Evolutionary conservation across 257 asterid species (phyloP).

Genomic region (Penstemon newberryi): DNA sequence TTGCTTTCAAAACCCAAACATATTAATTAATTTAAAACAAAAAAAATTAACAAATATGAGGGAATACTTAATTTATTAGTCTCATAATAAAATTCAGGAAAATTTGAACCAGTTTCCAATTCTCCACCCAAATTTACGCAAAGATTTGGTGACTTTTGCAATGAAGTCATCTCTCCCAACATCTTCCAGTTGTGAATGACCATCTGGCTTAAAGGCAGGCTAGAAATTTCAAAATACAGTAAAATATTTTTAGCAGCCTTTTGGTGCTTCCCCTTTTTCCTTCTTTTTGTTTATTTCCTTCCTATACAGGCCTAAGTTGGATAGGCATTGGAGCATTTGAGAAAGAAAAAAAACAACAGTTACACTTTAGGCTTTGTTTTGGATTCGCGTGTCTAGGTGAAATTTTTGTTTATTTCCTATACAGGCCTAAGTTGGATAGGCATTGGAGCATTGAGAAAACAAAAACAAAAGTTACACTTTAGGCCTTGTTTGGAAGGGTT

Average conservation of each 20-base stretch:
- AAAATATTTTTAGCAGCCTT: constrained; percentile 18
- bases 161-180: constrained; percentile 32
- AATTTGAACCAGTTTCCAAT: neutral
- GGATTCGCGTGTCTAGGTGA: too few species aligned
- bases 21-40: too few species aligned
- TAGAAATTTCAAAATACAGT: constrained; percentile 28
- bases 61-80: neutral
- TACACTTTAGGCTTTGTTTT: too few species aligned
- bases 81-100: constrained; percentile 4
- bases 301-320: neutral
- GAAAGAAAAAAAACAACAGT: neutral
- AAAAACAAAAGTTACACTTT: too few species aligned
- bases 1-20: too few species aligned
- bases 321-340: neutral
- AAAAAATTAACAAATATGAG: too few species aligned
- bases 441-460: neutral
- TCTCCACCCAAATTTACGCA: too few species aligned
- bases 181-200: constrained; percentile 21
- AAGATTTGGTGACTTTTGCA: constrained; percentile 21
- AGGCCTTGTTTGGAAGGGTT: too few species aligned
- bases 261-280: neutral
- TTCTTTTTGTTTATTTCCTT: neutral
- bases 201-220: constrained; percentile 13
- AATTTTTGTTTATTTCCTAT: neutral
- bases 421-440: neutral